Conservation (phyloP, 495 filamentous ascomycete species). For the Cladorrhinum samala region DNA sequence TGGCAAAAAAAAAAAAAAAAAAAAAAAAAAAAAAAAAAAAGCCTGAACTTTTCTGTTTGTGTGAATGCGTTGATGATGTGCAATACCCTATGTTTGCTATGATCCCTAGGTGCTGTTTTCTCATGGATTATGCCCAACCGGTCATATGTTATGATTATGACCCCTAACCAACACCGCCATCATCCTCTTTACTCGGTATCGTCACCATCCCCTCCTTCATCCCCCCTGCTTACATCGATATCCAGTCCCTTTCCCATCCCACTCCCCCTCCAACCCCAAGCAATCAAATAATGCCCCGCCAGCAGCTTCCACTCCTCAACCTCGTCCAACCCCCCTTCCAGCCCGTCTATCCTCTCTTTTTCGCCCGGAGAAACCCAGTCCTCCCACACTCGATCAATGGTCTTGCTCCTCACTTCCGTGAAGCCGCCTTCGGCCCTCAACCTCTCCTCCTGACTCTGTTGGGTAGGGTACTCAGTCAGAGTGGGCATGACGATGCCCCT, state of each 20-base stretch:
- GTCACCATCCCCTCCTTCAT: too few relatives aligned
- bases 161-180: too few relatives aligned
- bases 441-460: constrained; percentile 59
- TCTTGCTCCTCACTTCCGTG: constrained; percentile 47
- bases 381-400: constrained; percentile 70
- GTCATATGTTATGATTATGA: too few relatives aligned
- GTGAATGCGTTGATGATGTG: not conserved
- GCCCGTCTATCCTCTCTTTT: constrained; percentile 66
- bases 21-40: too few relatives aligned
- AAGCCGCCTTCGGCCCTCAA: constrained; percentile 56
- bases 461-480: constrained; percentile 59
- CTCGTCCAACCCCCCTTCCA: constrained; percentile 92
- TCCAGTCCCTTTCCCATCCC: constrained; percentile 25
- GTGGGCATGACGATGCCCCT: constrained; percentile 81
- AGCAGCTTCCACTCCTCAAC: constrained; percentile 90
- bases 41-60: too few relatives aligned
- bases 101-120: too few relatives aligned
- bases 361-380: constrained; percentile 65
- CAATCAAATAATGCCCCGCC: constrained; percentile 83
- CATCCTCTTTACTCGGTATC: too few relatives aligned
- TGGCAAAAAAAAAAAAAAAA: not conserved
- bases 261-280: constrained; percentile 57
- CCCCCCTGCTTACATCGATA: not conserved
- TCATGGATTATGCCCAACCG: too few relatives aligned
- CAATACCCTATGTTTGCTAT: too few relatives aligned